Base-by-base conservation (phyloP, 768 basidiomycete genomes). In the Cystobasidium onofrii region DNA sequence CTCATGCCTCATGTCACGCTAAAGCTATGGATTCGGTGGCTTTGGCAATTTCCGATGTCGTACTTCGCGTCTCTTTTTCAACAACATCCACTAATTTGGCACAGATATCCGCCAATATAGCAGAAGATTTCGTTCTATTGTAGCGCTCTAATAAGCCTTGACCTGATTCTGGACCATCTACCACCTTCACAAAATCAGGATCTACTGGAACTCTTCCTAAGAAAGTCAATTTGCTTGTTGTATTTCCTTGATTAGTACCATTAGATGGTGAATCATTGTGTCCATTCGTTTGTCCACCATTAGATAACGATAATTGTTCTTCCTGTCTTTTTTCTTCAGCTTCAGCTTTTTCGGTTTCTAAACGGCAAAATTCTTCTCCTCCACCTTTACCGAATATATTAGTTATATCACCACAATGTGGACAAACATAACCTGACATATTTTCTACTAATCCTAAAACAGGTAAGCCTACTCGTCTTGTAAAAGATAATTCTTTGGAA, bases 371-470 rank as follows among this genome's bases (percentile, higher is more conserved):
- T 78, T 88, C 89, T 81, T 89, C 87, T 0, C 94, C 96, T 1
- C 96, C 96, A 18, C 92, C 92, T 2, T 88, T 89, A 9, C 93
- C 96, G 81, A 98, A 99, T 67, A 96, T 87, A 80, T 95, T 91
- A 83, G 88, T 91, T 77, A 97, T 84, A 81, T 97, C 94, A 18
- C 91, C 91, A 80, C 96, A 98, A 80, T 94, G 96, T 55, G 96
- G 96, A 74, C 95, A 98, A 23, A 89, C 90, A 82, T 96, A 98
- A 63, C 96, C 96, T 76, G 91, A 90, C 96, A 98, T 98, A 83
- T 98, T 99, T 80, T 98, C 96, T 77, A 99, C 88, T 63, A 99
- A 81, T 10, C 96, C 96, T 71, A 95, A 83, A 41, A 99, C 88
- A 17, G 89, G 92, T 15, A 98, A 84, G 64, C 86, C 86, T 76